These are phyloP conservation scores for Vinca minor DNA, from an alignment of 257 asterid genomes.

Conservation along the genomic window DNA sequence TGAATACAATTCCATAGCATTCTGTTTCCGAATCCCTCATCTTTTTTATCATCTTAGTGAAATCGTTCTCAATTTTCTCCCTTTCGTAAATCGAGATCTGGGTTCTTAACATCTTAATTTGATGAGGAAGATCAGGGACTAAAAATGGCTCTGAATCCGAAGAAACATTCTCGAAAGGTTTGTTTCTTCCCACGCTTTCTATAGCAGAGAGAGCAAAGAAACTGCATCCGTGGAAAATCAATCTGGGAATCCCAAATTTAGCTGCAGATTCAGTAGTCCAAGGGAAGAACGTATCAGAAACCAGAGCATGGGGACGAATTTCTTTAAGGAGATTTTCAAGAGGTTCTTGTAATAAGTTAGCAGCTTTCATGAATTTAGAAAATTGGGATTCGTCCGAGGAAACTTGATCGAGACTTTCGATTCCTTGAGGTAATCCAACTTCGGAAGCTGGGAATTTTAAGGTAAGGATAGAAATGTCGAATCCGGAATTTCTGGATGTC, in stretches of 20 bases:
- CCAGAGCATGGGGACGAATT: slow-evolving; percentile 28
- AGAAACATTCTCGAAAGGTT: slow-evolving; percentile 20
- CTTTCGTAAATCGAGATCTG: slow-evolving; percentile 18
- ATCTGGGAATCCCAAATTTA: slow-evolving; percentile 46
- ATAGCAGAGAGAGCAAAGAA: too few species aligned
- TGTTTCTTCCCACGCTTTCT: slow-evolving; percentile 6
- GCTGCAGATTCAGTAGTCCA: slow-evolving; percentile 51
- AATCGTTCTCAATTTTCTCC: background rate
- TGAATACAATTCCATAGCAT: slow-evolving; percentile 30
- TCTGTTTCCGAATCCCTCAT: slow-evolving; percentile 18
- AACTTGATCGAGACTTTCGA: slow-evolving; percentile 31
- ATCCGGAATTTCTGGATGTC: slow-evolving; percentile 21
- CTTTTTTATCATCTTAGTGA: background rate
- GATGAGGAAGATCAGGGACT: slow-evolving; percentile 28
- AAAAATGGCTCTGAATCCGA: slow-evolving; percentile 31
- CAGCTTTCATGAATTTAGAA: slow-evolving; percentile 22
- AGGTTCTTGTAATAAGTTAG: slow-evolving; percentile 28
- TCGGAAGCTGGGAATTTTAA: slow-evolving; percentile 36
- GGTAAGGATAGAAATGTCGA: slow-evolving; percentile 20
- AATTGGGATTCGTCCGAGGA: slow-evolving; percentile 16
- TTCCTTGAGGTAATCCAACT: slow-evolving; percentile 33
- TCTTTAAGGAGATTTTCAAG: slow-evolving; percentile 36
- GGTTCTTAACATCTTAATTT: slow-evolving; percentile 13
- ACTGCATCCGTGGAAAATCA: too few species aligned
- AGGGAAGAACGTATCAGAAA: slow-evolving; percentile 53